Base-by-base conservation (phyloP, 2,329 filamentous ascomycete genomes). In the Meredithiella fracta region DNA sequence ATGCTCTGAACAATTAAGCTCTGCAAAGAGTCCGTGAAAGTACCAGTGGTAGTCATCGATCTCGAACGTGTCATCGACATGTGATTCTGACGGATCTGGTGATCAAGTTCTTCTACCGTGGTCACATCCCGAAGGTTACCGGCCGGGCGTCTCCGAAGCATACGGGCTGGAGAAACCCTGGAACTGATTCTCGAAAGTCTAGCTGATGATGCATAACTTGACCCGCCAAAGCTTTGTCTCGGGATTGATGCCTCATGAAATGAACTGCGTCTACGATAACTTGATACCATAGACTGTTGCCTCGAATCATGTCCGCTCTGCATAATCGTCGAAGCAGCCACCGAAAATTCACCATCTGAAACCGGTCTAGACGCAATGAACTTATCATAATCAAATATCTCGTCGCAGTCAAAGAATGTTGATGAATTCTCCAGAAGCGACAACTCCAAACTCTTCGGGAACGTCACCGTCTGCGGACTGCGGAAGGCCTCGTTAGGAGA, bases 61-160 rank as follows among this genome's bases (percentile, higher is more conserved):
- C 79, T 62, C 1, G 69, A 67, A 14, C 68, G 63, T 7, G 68
- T 64, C 58, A 56, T 54, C 22, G 51, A 51, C 44, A 54, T 29
- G 22, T 54, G 38, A 6, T 34, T 40, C 50, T 38, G n/a, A 6
- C 29, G 23, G 31, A 51, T 7, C 7, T 5, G 23, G 31, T 52
- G 8, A 49, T 82, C 77, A 2, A 82, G 65, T 31, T 86, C 82
- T 42, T 77, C 76, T 29, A 83, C 77, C 58, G 82, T 83, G 17
- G 75, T 76, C 38, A 78, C 83, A 15, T 81, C 83, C 60, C 83
- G 77, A 51, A 92, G 68, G 65, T 91, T 81, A 34, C 86, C 85
- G 51, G 86, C 86, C 5, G 85, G 86, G 14, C 82, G 76, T 64
- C 86, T 74, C 59, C 86, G 76, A 59, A 92, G 73, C 44, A 83